Conservation (phyloP, 2,329 filamentous ascomycete species). For the Fulvia fulva region DNA sequence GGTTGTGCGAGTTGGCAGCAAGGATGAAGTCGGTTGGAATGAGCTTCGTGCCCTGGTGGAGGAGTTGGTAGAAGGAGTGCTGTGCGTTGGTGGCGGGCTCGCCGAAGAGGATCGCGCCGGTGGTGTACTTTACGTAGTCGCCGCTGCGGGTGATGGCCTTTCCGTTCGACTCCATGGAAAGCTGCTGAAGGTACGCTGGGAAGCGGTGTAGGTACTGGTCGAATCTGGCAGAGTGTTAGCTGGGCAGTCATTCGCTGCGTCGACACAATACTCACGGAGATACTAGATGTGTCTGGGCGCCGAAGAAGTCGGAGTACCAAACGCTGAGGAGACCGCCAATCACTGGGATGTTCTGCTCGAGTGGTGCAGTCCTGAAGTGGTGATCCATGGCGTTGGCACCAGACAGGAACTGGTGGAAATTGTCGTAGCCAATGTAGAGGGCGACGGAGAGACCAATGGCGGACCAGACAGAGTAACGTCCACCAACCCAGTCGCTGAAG, state of each 20-base stretch:
- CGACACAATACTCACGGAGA: constrained; percentile 66
- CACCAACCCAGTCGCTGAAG: constrained; percentile 97
- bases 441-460: constrained; percentile 93
- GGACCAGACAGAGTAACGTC: constrained; percentile 97
- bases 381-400: constrained; percentile 98
- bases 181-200: constrained; percentile 96
- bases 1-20: constrained; percentile 94
- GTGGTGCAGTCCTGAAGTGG: constrained; percentile 87
- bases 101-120: constrained; percentile 90
- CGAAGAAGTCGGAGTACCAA: constrained; percentile 99
- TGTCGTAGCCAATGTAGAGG: constrained; percentile 93
- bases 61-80: constrained; percentile 99
- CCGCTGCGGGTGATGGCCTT: constrained; percentile 91
- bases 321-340: constrained; percentile 91
- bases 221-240: constrained; percentile 56
- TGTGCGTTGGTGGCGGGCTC: constrained; percentile 98
- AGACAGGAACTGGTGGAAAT: constrained; percentile 93
- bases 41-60: constrained; percentile 98
- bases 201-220: constrained; percentile 99
- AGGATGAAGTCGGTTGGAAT: constrained; percentile 98
- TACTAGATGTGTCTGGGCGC: constrained; percentile 94
- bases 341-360: constrained; percentile 92
- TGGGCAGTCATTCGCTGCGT: background rate
- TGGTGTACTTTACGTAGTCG: constrained; percentile 92
- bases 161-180: constrained; percentile 99